These are phyloP conservation scores for Podospora sp. DNA, from an alignment of 495 filamentous ascomycete species.

Conservation along the genomic window DNA sequence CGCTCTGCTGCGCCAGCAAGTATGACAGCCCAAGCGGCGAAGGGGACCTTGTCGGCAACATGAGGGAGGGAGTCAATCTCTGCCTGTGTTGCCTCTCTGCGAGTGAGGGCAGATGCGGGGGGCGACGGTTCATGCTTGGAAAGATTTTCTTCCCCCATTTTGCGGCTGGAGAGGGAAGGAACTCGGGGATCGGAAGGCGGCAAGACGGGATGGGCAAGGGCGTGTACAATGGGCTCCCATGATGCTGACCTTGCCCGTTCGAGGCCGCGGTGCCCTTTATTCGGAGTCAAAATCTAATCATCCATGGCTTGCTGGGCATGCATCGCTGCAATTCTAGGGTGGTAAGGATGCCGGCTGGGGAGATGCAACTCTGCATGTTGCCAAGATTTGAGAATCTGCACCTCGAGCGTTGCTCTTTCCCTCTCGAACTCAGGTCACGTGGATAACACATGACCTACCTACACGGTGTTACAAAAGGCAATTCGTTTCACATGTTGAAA, in stretches of 20 bases:
- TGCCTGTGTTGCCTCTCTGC: slow-evolving; percentile 27
- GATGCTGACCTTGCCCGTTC: background rate
- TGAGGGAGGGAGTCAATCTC: slow-evolving; percentile 24
- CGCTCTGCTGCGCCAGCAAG: slow-evolving; percentile 28
- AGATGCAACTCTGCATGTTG: too few species aligned
- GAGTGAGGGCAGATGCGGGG: background rate
- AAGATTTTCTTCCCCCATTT: background rate
- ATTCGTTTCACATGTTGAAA: too few species aligned
- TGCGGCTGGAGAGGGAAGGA: background rate
- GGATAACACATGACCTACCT: background rate
- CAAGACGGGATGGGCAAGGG: background rate
- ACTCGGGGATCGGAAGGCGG: background rate
- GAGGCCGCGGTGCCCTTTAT: background rate
- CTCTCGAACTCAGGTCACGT: too few species aligned
- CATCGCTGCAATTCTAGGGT: too few species aligned
- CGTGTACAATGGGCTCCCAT: background rate
- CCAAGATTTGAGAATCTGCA: too few species aligned
- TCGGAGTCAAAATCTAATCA: too few species aligned
- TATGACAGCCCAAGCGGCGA: slow-evolving; percentile 28
- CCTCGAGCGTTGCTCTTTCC: too few species aligned
- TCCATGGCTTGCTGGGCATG: too few species aligned
- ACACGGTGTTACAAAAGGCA: too few species aligned
- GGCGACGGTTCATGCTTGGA: background rate
- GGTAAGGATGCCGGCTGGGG: too few species aligned
- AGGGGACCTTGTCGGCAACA: slow-evolving; percentile 26